Base-by-base conservation (phyloP, 2,329 filamentous ascomycete species). In the Kalmusia sp. region DNA sequence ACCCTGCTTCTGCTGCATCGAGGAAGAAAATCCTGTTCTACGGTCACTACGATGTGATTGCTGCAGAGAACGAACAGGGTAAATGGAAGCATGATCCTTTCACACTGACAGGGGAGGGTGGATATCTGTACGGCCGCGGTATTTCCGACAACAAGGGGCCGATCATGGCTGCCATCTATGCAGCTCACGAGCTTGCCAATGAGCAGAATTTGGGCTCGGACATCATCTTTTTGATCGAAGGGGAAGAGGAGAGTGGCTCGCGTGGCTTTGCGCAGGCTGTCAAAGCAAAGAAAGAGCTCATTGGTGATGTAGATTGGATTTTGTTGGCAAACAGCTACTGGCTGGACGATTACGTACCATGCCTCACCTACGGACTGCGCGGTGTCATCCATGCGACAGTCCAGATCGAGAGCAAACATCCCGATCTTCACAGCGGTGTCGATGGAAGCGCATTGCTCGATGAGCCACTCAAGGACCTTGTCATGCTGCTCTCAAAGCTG, bases 121-220 rank as follows among this genome's bases (percentile, higher is more conserved):
- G 95, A 0, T 98, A 93, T 71, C 80, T 98, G 1, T 98, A 99
- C 61, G 95, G 95, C 2, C 90, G 95, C 64, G 95, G 95, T n/a
- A 91, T 96, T 12, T 96, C 92, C 41, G 95, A 99, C 74, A 98
- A 99, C 78, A 99, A 99, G 73, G 95, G 96, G 0, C 95, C 95
- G 0, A 92, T 97, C 55, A 86, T 99, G 68, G 93, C 96, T 1
- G 95, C 95, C 1, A 82, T 99, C 0, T 98, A 96, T 69, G 95
- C 93, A 0, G 93, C 96, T 1, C 91, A 93, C 0, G 93, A 98
- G 65, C 79, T 99, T 3, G 86, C 91, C 59, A 88, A 93, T 58
- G 87, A 90, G n/a, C 91, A 96, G 64, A 83, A 85, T 15, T 82
- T 99, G 1, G 88, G 89, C 47, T 92, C 92, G 33, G 93, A 99